Evolutionary conservation across 306 rosid species (phyloP).

Genomic region (Cicer yamashitae): DNA sequence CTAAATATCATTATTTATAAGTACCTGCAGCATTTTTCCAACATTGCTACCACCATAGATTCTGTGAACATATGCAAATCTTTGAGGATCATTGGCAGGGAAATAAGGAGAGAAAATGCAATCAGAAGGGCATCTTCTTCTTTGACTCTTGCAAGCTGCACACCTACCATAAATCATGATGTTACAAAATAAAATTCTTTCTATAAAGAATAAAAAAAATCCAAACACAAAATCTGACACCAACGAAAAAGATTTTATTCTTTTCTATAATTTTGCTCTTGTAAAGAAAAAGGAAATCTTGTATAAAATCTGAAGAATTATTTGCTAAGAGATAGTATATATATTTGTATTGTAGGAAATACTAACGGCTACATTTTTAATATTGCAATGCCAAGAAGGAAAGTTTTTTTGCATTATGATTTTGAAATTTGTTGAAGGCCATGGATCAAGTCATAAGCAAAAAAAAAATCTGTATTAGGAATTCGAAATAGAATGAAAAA

Average conservation of each 20-base stretch:
- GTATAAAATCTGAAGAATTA: background rate
- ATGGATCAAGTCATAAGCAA: background rate
- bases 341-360: conserved; percentile 15
- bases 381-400: conserved; percentile 1
- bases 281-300: conserved; percentile 44
- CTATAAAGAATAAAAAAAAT: conserved; percentile 23
- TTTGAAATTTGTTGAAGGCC: background rate
- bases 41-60: conserved; percentile 81
- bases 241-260: conserved; percentile 41
- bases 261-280: conserved; percentile 25
- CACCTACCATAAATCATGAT: conserved; percentile 54
- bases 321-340: background rate
- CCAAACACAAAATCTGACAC: conserved; percentile 30
- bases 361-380: conserved; percentile 7
- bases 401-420: background rate
- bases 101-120: conserved; percentile 80
- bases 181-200: conserved; percentile 34
- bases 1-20: background rate
- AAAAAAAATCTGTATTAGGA: background rate
- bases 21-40: conserved; percentile 80
- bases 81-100: conserved; percentile 75
- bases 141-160: conserved; percentile 81
- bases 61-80: conserved; percentile 72
- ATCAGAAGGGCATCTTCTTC: conserved; percentile 71
- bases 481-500: background rate